Percentiles rank a stretch among this genome's conserved stretches.
These are phyloP conservation scores for Rubia yunnanensis DNA, from an alignment of 257 asterid genomes.

Conservation along the genomic window DNA sequence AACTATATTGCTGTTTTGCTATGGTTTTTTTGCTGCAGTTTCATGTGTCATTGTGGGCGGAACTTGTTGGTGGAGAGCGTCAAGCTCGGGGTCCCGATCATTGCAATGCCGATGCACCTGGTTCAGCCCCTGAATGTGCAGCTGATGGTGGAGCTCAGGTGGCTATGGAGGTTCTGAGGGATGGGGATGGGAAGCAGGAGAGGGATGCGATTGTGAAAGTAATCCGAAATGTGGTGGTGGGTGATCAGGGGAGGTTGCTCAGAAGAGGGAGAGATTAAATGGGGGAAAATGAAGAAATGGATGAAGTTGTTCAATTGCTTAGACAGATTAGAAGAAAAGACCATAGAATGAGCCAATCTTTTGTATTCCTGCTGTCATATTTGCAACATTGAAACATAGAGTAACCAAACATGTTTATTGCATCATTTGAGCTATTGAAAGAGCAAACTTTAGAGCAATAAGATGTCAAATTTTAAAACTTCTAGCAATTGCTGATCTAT, in stretches of 20 bases:
- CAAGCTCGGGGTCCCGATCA: conserved; percentile 26
- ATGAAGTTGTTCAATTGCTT: conserved; percentile 10
- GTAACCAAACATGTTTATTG: too few species aligned
- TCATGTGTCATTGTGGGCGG: conserved; percentile 33
- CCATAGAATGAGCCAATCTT: background rate
- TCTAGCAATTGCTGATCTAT: too few species aligned
- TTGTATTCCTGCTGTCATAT: too few species aligned
- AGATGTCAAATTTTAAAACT: too few species aligned
- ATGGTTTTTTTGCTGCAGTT: too few species aligned
- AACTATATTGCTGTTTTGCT: too few species aligned
- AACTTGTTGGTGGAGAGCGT: conserved; percentile 23
- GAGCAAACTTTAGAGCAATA: too few species aligned
- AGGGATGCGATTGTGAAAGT: conserved; percentile 16
- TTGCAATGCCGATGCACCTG: conserved; percentile 26
- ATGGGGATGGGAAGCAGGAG: conserved; percentile 4
- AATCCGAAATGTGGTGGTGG: conserved; percentile 21
- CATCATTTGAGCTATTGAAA: too few species aligned
- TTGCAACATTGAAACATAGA: too few species aligned
- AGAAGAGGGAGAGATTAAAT: conserved; percentile 9
- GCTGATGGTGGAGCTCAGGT: conserved; percentile 24
- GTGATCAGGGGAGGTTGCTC: conserved; percentile 11
- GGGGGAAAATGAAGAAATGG: conserved; percentile 14
- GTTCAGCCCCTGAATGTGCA: conserved; percentile 33
- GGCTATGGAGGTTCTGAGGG: conserved; percentile 20
- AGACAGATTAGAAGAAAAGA: conserved; percentile 3